Evolutionary conservation across 108 stramenopile genomes (phyloP), one percentile per base, ranked within the genome.

Genomic region (Discostella stelligeroides): DNA sequence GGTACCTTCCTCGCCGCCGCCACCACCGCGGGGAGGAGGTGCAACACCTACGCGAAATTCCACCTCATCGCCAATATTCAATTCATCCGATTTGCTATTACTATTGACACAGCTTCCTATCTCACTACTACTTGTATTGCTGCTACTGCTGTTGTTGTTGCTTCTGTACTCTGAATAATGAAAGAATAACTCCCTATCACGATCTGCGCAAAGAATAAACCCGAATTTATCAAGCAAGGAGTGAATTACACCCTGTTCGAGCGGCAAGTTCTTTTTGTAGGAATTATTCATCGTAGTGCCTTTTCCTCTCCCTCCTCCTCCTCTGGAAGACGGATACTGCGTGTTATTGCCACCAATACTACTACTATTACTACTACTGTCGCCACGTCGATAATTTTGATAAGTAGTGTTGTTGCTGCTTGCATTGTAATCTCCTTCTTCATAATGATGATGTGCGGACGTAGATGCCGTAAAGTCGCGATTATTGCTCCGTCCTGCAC

Each of bases 181-280:
- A 61, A 92, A 92, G 73, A 92, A 92, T 17, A 92, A 51, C 65
- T 89, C 85, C n/a, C 70, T 66, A 1, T 81, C 82, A n/a, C 91
- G 91, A 70, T 86, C 82, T 51, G 91, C 91, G 58, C 88, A 92
- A 46, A 83, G 75, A 45, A 92, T 92, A 53, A 92, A 92, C 23
- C 91, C 91, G 73, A 89, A 92, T 46, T 75, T 70, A 30, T 92
- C 91, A 14, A 78, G 68, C 20, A 92, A 71, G 15, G 70, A 65
- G 63, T 84, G 85, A 48, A 91, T 79, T 11, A 75, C 58, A 12
- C 90, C 90, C 53, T 87, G 86, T 68, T 90, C 89, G 21, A 76
- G n/a, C 1, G 89, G 88, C 49, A 86, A 48, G 18, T 47, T 38
- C n/a, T 45, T 13, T 11, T 10, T 13, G 43, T 17, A 45, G 13